Evolutionary conservation across 208 protist genomes (phyloP).

Genomic region (Trypanosoma avium): DNA sequence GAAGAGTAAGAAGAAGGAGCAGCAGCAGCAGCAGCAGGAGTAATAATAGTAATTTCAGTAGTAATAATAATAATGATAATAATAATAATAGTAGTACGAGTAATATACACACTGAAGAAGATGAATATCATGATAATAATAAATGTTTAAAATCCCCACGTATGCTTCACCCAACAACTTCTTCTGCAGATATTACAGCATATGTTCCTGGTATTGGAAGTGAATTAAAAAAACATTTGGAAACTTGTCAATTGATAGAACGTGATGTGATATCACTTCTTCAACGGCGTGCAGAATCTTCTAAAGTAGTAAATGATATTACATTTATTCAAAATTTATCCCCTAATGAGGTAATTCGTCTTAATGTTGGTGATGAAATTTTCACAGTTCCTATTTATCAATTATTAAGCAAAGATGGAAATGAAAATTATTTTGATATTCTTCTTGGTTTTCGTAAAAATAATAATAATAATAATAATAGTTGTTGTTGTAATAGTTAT

Average conservation of each 20-base stretch:
- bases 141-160: background rate
- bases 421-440: constrained; percentile 35
- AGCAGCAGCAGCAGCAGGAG: background rate
- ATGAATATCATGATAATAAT: background rate
- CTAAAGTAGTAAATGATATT: background rate
- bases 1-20: too few species aligned
- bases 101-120: constrained; percentile 8
- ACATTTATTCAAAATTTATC: constrained; percentile 8
- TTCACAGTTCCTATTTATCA: constrained; percentile 74
- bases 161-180: too few species aligned
- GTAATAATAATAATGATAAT: too few species aligned
- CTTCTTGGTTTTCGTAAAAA: constrained; percentile 26
- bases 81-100: too few species aligned
- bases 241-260: constrained; percentile 16
- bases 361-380: constrained; percentile 82
- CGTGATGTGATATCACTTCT: constrained; percentile 22
- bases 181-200: too few species aligned
- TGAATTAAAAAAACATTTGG: constrained; percentile 19
- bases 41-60: too few species aligned
- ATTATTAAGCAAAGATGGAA: constrained; percentile 38
- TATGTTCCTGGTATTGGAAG: constrained; percentile 16
- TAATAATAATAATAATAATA: background rate
- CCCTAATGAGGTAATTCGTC: constrained; percentile 33
- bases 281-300: constrained; percentile 20
- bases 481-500: background rate